phyloP scores from a whole-genome alignment of 306 rosid species.

The Dryas drummondii region DNA sequence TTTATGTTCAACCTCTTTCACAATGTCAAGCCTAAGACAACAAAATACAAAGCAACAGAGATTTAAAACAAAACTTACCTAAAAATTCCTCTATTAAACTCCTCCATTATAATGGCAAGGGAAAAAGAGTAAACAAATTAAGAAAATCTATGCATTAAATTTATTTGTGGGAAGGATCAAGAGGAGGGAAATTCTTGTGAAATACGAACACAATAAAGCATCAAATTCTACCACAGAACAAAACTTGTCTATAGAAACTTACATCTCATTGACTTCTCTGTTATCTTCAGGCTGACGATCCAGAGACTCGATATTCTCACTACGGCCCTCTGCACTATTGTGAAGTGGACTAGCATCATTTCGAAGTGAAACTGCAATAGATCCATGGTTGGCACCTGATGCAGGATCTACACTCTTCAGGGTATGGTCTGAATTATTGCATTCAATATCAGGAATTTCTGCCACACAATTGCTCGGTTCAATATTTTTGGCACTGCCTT shows the following conservation, averaged over 20 bases:
- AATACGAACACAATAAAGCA: neutral
- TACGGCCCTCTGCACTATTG: constrained; percentile 27
- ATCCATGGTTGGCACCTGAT: constrained; percentile 16
- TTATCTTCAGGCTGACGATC: constrained; percentile 39
- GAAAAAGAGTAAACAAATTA: neutral
- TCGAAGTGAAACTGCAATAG: constrained; percentile 33
- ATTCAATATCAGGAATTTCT: constrained; percentile 34
- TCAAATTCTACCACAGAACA: neutral
- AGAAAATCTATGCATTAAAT: neutral
- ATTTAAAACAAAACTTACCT: constrained; percentile 1
- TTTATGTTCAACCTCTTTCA: constrained; percentile 40
- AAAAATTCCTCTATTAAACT: neutral
- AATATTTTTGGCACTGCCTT: constrained; percentile 26
- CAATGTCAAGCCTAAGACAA: constrained; percentile 46
- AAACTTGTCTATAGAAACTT: constrained; percentile 32
- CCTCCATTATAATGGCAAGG: neutral
- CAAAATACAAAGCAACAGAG: constrained; percentile 14
- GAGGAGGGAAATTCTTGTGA: neutral
- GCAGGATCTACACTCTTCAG: constrained; percentile 30
- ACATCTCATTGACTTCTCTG: constrained; percentile 49
- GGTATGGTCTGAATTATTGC: constrained; percentile 36
- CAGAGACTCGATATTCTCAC: constrained; percentile 37
- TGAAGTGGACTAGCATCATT: constrained; percentile 28
- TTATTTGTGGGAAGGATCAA: neutral
- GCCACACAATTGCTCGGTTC: constrained; percentile 20